phyloP scores from a whole-genome alignment of 2,329 filamentous ascomycete genomes.

The Teratosphaeria nubilosa region DNA sequence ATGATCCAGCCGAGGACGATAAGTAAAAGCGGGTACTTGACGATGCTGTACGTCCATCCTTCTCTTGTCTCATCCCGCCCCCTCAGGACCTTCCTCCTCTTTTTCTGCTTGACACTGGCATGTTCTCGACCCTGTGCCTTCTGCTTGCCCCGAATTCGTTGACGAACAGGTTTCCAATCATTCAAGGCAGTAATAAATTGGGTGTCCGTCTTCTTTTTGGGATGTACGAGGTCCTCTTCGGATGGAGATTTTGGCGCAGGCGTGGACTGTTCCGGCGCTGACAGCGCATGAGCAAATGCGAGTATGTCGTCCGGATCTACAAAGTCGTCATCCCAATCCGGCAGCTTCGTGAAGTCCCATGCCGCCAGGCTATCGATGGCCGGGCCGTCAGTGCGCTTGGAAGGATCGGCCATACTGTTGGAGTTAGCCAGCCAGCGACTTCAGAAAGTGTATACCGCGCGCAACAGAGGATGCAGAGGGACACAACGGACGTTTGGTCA shows the following conservation, averaged over 20 bases:
- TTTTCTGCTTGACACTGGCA: conserved; percentile 23
- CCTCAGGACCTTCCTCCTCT: conserved; percentile 34
- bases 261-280: conserved; percentile 46
- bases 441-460: not conserved
- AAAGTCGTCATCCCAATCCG: conserved; percentile 74
- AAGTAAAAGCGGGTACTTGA: conserved; percentile 86
- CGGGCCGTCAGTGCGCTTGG: conserved; percentile 39
- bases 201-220: conserved; percentile 31
- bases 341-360: conserved; percentile 60
- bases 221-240: conserved; percentile 42
- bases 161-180: conserved; percentile 86
- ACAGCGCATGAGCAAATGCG: conserved; percentile 70
- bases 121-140: conserved; percentile 2
- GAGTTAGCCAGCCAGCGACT: not conserved
- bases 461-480: not conserved
- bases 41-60: conserved; percentile 75
- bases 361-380: conserved; percentile 34
- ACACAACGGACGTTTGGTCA: not conserved
- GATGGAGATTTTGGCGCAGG: conserved; percentile 51
- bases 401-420: conserved; percentile 33
- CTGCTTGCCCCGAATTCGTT: conserved; percentile 49
- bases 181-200: conserved; percentile 78
- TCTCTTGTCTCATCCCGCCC: conserved; percentile 85
- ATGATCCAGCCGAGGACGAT: conserved; percentile 72
- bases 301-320: conserved; percentile 60